phyloP scores from a whole-genome alignment of 2,329 filamentous ascomycete species.

The Ophiognomonia clavigignenti-juglandacearum region DNA sequence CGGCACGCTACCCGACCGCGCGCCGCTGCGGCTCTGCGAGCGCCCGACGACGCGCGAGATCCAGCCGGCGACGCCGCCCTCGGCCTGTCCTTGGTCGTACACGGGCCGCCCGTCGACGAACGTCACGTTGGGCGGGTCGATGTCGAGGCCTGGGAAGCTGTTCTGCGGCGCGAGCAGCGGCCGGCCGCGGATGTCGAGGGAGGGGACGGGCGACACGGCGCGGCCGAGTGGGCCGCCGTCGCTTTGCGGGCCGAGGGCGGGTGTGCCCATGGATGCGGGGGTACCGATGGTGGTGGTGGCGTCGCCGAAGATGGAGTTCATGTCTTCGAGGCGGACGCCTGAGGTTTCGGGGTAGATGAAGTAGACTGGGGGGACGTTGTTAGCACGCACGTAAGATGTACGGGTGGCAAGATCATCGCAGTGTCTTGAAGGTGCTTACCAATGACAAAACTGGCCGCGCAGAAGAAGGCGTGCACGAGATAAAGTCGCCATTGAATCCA shows the following conservation, averaged over 20 bases:
- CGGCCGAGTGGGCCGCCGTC: slow-evolving; percentile 70
- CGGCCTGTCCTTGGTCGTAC: slow-evolving; percentile 14
- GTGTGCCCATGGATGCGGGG: slow-evolving; percentile 71
- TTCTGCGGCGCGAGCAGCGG: slow-evolving; percentile 52
- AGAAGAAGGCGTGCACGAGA: slow-evolving; percentile 94
- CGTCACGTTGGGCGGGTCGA: slow-evolving; percentile 68
- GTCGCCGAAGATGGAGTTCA: slow-evolving; percentile 92
- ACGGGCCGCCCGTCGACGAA: slow-evolving; percentile 41
- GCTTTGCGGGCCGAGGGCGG: slow-evolving; percentile 66
- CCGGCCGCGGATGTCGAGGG: slow-evolving; percentile 63
- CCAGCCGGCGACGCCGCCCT: slow-evolving; percentile 46
- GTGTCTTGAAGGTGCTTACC: slow-evolving; percentile 53
- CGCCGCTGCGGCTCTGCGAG: slow-evolving; percentile 28
- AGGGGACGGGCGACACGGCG: slow-evolving; percentile 72
- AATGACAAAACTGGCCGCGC: slow-evolving; percentile 88
- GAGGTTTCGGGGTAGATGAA: slow-evolving; percentile 97
- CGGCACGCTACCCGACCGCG: slow-evolving; percentile 27
- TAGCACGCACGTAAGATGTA: no score
- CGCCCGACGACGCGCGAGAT: slow-evolving; percentile 32
- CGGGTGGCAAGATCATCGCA: no score
- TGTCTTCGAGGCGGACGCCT: slow-evolving; percentile 91
- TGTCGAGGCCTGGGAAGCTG: slow-evolving; percentile 74
- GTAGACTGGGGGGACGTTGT: slow-evolving; percentile 61
- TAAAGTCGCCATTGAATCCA: slow-evolving; percentile 92
- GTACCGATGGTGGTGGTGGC: slow-evolving; percentile 77